phyloP scores from a whole-genome alignment of 805 yeast species.

The Tanozyma kutaoensis region DNA sequence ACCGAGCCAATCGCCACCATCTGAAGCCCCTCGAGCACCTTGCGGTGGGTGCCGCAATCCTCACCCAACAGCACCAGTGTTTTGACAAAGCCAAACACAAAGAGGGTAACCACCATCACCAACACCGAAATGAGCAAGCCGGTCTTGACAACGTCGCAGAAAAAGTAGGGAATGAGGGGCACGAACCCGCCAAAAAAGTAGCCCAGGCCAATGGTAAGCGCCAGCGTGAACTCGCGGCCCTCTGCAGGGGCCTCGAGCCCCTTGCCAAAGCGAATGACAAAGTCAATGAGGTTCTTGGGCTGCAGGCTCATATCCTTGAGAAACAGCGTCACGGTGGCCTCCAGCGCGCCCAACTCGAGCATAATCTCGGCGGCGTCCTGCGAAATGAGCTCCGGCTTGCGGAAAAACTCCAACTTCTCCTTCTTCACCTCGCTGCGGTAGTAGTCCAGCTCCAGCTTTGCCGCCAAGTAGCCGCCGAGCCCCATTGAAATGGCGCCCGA shows the following conservation, averaged over 20 bases:
- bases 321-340: constrained; percentile 60
- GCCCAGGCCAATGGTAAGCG: constrained; percentile 78
- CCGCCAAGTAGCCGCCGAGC: constrained; percentile 91
- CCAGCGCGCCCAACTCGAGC: constrained; percentile 59
- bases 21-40: constrained; percentile 69
- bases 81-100: constrained; percentile 77
- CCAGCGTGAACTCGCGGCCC: constrained; percentile 78
- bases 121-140: constrained; percentile 67
- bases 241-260: constrained; percentile 96
- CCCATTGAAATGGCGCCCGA: constrained; percentile 98
- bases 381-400: constrained; percentile 49
- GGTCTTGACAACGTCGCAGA: constrained; percentile 56
- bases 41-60: constrained; percentile 47
- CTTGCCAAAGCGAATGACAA: constrained; percentile 75
- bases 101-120: constrained; percentile 77
- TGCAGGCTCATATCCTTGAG: constrained; percentile 65
- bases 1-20: constrained; percentile 94
- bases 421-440: constrained; percentile 57
- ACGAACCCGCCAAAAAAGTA: constrained; percentile 89
- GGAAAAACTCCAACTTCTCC: constrained; percentile 57
- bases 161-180: constrained; percentile 86
- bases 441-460: constrained; percentile 74
- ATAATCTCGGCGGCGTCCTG: constrained; percentile 75
- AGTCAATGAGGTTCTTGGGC: constrained; percentile 73
- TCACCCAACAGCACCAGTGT: constrained; percentile 77